A percentile compares a stretch with the other conserved stretches of the same genome.
Evolutionary conservation across 176 grass and related monocot species (phyloP).

Genomic region (Carex scoparia): DNA sequence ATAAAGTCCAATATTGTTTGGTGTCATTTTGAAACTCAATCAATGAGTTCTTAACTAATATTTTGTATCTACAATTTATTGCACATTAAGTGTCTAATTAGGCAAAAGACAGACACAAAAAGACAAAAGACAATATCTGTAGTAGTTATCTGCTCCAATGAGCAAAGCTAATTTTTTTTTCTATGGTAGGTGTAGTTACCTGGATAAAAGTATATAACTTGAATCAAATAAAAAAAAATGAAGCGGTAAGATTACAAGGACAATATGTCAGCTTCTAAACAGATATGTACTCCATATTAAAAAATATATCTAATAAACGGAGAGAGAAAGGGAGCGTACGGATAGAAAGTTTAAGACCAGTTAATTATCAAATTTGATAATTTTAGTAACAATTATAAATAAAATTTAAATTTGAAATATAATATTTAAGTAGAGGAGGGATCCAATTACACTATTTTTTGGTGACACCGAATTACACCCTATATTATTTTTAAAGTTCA

Average conservation of each 20-base stretch:
- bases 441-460: no score
- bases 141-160: background rate
- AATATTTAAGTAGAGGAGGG: background rate
- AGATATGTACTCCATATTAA: conserved; percentile 1
- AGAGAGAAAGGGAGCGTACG: background rate
- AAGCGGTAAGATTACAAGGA: background rate
- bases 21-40: background rate
- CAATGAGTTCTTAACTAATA: background rate
- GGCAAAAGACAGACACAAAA: background rate
- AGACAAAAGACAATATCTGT: background rate
- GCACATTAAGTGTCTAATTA: background rate
- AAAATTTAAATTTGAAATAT: background rate
- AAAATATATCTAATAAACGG: background rate
- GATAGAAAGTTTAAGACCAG: background rate
- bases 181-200: background rate
- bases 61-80: background rate
- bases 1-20: background rate
- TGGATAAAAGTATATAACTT: background rate
- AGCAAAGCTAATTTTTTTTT: background rate
- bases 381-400: background rate
- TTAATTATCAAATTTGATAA: background rate
- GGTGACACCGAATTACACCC: no score
- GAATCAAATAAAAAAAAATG: background rate
- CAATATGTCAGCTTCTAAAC: background rate
- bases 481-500: no score